A percentile compares a stretch with the other conserved stretches of the same genome.
Conservation (phyloP, 2,329 filamentous ascomycete genomes). For the Cordyceps tenuipes region DNA sequence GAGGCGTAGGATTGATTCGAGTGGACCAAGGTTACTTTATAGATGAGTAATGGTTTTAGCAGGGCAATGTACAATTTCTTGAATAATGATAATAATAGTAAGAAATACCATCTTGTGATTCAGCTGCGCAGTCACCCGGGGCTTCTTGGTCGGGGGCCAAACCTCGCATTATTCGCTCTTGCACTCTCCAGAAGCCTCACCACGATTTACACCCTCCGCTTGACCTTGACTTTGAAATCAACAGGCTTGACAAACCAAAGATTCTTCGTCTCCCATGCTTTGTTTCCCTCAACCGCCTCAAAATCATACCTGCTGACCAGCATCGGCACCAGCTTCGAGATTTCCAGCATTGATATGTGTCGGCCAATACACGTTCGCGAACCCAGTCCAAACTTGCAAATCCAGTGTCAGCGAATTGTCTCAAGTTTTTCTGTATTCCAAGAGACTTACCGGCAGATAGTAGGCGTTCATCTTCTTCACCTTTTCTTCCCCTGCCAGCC, state of each 20-base stretch:
- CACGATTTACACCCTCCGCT: not conserved
- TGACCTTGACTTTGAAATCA: slow-evolving; percentile 27
- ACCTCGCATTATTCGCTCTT: no score
- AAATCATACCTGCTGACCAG: slow-evolving; percentile 28
- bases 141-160: no score
- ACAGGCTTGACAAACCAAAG: slow-evolving; percentile 35
- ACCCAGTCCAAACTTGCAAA: slow-evolving; percentile 31
- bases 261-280: slow-evolving; percentile 28
- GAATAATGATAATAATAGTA: no score
- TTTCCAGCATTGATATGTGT: slow-evolving; percentile 35
- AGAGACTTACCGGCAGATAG: slow-evolving; percentile 20
- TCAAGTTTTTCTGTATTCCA: not conserved
- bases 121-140: no score
- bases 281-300: slow-evolving; percentile 15
- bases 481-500: slow-evolving; percentile 24
- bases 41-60: no score
- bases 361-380: slow-evolving; percentile 35
- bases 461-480: slow-evolving; percentile 23
- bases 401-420: not conserved
- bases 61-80: no score
- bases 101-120: no score
- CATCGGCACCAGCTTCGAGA: slow-evolving; percentile 34
- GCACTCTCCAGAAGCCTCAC: no score
- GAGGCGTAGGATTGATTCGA: no score
- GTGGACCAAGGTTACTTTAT: no score